Conservation (phyloP, 495 filamentous ascomycete genomes). For the Penicillium cataractarum region DNA sequence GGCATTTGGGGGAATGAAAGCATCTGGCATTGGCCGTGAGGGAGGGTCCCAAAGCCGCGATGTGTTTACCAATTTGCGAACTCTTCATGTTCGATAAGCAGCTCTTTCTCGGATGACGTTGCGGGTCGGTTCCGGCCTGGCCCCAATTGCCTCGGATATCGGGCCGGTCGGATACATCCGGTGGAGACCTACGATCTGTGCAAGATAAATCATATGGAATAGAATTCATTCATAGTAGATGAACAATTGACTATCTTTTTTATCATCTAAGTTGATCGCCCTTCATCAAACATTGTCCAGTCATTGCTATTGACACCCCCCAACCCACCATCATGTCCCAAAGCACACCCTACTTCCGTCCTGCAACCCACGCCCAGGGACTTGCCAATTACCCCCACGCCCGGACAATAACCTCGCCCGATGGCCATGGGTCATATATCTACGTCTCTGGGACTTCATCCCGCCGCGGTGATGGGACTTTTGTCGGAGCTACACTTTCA, state of each 20-base stretch:
- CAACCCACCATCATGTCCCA: constrained; percentile 25
- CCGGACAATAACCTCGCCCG: constrained; percentile 25
- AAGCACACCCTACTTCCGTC: constrained; percentile 34
- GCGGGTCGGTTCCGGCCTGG: too few relatives aligned
- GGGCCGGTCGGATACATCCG: not conserved
- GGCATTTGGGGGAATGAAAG: not conserved
- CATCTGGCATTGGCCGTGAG: not conserved
- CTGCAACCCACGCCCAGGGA: constrained; percentile 32
- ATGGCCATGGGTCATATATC: constrained; percentile 26
- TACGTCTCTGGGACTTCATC: constrained; percentile 39
- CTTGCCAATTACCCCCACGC: constrained; percentile 39
- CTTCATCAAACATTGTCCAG: not conserved
- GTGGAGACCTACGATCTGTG: not conserved
- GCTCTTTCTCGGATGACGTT: not conserved
- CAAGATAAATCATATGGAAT: not conserved
- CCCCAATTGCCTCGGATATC: too few relatives aligned
- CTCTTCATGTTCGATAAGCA: not conserved
- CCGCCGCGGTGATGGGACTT: constrained; percentile 28
- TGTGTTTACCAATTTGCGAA: not conserved
- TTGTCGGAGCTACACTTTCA: constrained; percentile 30
- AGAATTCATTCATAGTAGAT: not conserved
- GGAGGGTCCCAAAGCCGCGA: not conserved
- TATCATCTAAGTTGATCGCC: not conserved
- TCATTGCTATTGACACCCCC: not conserved
- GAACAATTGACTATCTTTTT: not conserved